phyloP scores from a whole-genome alignment of 768 basidiomycete species.

The Gymnopilus junonius region DNA sequence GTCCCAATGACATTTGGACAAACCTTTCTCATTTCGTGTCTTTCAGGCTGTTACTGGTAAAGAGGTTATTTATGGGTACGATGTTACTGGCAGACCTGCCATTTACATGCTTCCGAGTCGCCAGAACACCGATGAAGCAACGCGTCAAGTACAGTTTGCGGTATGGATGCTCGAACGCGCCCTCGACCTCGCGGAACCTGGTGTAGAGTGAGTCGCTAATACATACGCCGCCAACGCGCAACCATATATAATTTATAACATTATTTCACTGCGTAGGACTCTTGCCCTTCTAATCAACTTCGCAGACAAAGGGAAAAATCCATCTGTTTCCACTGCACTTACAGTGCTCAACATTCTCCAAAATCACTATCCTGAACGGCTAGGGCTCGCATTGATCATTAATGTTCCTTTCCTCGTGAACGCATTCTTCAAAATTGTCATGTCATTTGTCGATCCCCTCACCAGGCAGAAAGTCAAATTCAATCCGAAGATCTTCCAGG shows the following conservation, averaged over 20 bases:
- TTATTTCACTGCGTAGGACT: conserved; percentile 44
- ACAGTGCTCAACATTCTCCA: conserved; percentile 70
- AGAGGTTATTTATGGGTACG: conserved; percentile 77
- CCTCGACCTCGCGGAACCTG: conserved; percentile 78
- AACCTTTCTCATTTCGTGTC: background rate
- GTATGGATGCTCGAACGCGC: conserved; percentile 81
- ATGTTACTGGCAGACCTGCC: conserved; percentile 64
- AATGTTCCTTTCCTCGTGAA: conserved; percentile 83
- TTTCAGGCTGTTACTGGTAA: conserved; percentile 81
- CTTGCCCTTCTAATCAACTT: conserved; percentile 79
- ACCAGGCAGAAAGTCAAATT: conserved; percentile 78
- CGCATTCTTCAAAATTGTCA: conserved; percentile 78
- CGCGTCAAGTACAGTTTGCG: conserved; percentile 71
- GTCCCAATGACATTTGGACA: background rate
- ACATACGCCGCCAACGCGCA: background rate
- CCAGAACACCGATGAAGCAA: conserved; percentile 77
- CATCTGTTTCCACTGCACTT: conserved; percentile 45
- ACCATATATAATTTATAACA: background rate
- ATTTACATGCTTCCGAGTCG: conserved; percentile 70
- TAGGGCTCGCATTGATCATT: conserved; percentile 73
- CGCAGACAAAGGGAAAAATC: conserved; percentile 69
- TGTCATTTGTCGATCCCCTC: conserved; percentile 83
- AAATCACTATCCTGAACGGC: conserved; percentile 85
- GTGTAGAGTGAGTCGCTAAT: conserved; percentile 67
- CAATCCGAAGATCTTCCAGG: conserved; percentile 68